Evolutionary conservation across 2,329 filamentous ascomycete genomes (phyloP).

Genomic region (Fusarium nematophilum): DNA sequence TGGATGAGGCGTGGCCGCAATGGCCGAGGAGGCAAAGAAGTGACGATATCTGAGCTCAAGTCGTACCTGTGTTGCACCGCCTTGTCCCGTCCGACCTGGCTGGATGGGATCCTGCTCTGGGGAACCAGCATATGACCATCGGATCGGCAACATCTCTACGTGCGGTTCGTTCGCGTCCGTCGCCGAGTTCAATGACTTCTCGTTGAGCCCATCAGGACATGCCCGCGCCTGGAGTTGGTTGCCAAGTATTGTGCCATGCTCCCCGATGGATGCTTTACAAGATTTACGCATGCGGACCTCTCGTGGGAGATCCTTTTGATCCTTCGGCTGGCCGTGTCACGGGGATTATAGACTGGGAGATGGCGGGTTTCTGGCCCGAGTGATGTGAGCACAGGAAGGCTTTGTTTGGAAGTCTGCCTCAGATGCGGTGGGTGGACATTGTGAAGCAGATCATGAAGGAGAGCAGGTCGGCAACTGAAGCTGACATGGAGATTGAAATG

Average conservation of each 20-base stretch:
- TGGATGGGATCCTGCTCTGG: constrained; percentile 1
- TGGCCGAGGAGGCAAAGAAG: background rate
- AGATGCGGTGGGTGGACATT: background rate
- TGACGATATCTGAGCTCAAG: background rate
- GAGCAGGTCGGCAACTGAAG: background rate
- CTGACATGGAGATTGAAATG: constrained; percentile 5
- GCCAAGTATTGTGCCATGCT: constrained; percentile 2
- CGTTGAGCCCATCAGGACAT: background rate
- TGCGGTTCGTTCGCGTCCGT: background rate
- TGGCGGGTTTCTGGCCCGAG: constrained; percentile 3
- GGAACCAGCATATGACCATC: background rate
- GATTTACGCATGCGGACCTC: constrained; percentile 2
- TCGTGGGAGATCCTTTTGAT: constrained; percentile 4
- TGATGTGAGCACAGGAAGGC: constrained; percentile 5
- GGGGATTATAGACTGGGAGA: constrained; percentile 4
- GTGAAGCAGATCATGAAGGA: constrained; percentile 3
- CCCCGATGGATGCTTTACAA: background rate
- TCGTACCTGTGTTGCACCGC: background rate
- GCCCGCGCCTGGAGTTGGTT: constrained; percentile 2
- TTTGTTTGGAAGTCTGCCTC: background rate
- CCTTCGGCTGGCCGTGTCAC: constrained; percentile 1
- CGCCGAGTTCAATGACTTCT: background rate
- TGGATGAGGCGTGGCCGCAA: constrained; percentile 2
- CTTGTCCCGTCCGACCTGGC: background rate
- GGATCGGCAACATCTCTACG: background rate